Base-by-base conservation (phyloP, 345 rosid species). In the Sisymbrium irio region DNA sequence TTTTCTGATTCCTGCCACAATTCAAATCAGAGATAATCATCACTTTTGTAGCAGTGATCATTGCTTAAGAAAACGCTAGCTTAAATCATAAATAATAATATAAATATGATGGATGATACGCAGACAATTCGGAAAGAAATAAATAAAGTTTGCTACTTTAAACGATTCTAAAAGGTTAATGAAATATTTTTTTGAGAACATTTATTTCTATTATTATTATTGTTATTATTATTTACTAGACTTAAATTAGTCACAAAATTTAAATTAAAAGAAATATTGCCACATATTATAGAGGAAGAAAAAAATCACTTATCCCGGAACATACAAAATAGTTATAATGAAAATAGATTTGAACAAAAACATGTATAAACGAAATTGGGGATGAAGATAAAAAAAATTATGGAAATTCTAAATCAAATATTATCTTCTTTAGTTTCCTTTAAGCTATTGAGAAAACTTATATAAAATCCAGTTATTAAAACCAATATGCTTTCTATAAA, bases 1-100 rank as follows among this genome's bases (percentile, higher is more conserved):
- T 95, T 95, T 87, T 95, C 99, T 3, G 98, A 75, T 73, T 95
- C 99, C 99, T 95, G 82, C 42, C 35, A 17, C 14, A 77, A 22
- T 50, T 37, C 18, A 63, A 56, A 45, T 1, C 36, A 28, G 7
- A 41, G 7, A 27, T 13, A 53, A 32, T 62, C 25, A 33, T 76
- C 33, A 44, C n/a, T 44, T 69, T 54, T 36, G 33, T 6, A 57
- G 42, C 35, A 56, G 17, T 53, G 35, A n/a, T 32, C 40, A 56
- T 15, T 32, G 13, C 4, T 15, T 32, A 56, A 30, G 18, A 42
- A 5, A 30, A 17, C 18, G 39, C 20, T 30, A 55, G 39, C n/a
- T 30, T 25, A 5, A 51, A 6, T 25, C 56, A 22, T 12, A 51
- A 25, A 51, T 0, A 8, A 25, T 51, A 14, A 51, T 22, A 11